A percentile compares a stretch with the other conserved stretches of the same genome.
phyloP scores from a whole-genome alignment of 805 yeast genomes.

The Kregervanrija delftensis region DNA sequence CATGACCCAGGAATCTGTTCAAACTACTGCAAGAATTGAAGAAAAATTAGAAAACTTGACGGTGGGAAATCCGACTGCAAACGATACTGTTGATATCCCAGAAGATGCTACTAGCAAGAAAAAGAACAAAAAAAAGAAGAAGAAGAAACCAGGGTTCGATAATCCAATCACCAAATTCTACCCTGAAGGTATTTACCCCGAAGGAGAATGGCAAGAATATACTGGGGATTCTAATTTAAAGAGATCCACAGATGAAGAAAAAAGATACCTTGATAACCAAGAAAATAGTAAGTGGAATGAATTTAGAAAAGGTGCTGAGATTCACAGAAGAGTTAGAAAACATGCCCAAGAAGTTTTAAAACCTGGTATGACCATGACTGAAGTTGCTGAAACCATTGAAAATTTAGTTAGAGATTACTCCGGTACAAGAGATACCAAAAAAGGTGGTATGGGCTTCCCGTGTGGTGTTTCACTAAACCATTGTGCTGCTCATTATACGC shows the following conservation, averaged over 20 bases:
- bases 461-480: conserved; percentile 93
- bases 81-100: background rate
- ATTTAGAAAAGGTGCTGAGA: conserved; percentile 92
- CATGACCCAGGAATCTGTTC: too few relatives aligned
- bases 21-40: background rate
- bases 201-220: conserved; percentile 82
- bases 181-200: conserved; percentile 72
- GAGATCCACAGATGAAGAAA: conserved; percentile 82
- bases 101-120: conserved; percentile 31
- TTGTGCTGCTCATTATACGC: conserved; percentile 97
- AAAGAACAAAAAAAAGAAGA: conserved; percentile 49
- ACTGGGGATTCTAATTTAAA: conserved; percentile 54
- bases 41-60: background rate
- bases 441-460: conserved; percentile 95
- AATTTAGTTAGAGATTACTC: conserved; percentile 72
- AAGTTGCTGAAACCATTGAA: conserved; percentile 85
- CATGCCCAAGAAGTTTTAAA: conserved; percentile 66
- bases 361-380: conserved; percentile 91
- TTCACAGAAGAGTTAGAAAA: conserved; percentile 85
- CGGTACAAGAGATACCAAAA: conserved; percentile 47
- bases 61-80: conserved; percentile 1
- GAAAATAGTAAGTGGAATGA: conserved; percentile 69
- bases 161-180: conserved; percentile 56
- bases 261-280: conserved; percentile 67
- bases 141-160: conserved; percentile 38